These are phyloP conservation scores for Leptographium radiaticola DNA, from an alignment of 2,329 filamentous ascomycete species.

Conservation along the genomic window DNA sequence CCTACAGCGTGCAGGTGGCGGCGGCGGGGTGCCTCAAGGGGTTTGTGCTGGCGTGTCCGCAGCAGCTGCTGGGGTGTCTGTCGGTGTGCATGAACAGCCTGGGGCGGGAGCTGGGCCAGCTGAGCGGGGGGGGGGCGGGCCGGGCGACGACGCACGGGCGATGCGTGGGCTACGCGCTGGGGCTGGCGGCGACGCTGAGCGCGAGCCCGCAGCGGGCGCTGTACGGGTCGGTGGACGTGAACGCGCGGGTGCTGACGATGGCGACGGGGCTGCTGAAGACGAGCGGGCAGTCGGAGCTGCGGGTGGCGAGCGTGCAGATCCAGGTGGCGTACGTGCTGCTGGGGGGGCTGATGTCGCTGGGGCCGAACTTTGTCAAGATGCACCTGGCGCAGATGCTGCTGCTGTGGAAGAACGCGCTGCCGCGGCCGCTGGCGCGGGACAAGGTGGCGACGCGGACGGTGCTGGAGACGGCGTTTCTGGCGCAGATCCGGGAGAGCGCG, in stretches of 20 bases:
- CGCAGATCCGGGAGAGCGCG: slow-evolving; percentile 90
- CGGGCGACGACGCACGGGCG: slow-evolving; percentile 40
- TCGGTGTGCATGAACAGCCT: slow-evolving; percentile 96
- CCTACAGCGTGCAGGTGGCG: slow-evolving; percentile 90
- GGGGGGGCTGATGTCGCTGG: slow-evolving; percentile 88
- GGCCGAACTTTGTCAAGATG: slow-evolving; percentile 97
- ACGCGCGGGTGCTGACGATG: slow-evolving; percentile 80
- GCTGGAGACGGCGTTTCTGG: slow-evolving; percentile 82
- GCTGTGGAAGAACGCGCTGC: slow-evolving; percentile 93
- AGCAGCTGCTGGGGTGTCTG: slow-evolving; percentile 79
- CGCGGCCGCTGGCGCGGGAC: slow-evolving; percentile 86
- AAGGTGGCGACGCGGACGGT: slow-evolving; percentile 73
- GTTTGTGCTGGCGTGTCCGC: slow-evolving; percentile 81
- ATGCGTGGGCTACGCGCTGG: slow-evolving; percentile 85
- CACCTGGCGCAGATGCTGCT: slow-evolving; percentile 87
- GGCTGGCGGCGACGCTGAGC: slow-evolving; percentile 79
- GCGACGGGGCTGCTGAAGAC: slow-evolving; percentile 87
- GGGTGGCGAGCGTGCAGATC: slow-evolving; percentile 85
- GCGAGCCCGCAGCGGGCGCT: slow-evolving; percentile 78
- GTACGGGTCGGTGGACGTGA: slow-evolving; percentile 91
- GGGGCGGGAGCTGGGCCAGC: slow-evolving; percentile 67
- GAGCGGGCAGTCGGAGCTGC: slow-evolving; percentile 78
- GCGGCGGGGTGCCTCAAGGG: slow-evolving; percentile 74
- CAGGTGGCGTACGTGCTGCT: slow-evolving; percentile 98
- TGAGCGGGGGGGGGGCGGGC: slow-evolving; percentile 63